phyloP scores from a whole-genome alignment of 1,284 basidiomycete species.

The Kwoniella shivajii region DNA sequence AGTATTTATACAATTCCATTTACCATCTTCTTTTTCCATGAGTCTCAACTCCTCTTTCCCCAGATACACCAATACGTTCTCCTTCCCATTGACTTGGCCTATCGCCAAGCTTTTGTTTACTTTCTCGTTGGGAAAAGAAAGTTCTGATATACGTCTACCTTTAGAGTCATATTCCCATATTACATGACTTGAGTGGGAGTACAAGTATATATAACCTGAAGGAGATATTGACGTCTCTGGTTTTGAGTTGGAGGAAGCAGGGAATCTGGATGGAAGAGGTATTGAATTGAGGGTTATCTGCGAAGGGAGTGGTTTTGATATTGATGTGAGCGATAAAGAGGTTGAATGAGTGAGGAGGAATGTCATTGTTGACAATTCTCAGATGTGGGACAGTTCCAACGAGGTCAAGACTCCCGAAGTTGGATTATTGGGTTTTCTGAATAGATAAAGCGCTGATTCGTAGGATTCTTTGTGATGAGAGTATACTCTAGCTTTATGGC shows the following conservation, averaged over 20 bases:
- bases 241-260: background rate
- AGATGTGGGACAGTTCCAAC: too few species aligned
- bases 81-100: background rate
- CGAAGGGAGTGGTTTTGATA: background rate
- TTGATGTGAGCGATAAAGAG: background rate
- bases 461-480: too few species aligned
- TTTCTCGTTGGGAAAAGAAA: background rate
- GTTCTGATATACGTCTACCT: conserved; percentile 6
- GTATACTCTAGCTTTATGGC: too few species aligned
- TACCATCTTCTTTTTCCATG: conserved; percentile 7
- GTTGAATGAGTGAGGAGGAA: conserved; percentile 4
- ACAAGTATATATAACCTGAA: conserved; percentile 8
- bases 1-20: conserved; percentile 6
- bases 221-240: conserved; percentile 2
- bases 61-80: background rate
- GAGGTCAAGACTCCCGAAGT: too few species aligned
- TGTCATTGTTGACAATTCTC: too few species aligned
- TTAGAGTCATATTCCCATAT: conserved; percentile 19
- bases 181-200: background rate
- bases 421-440: too few species aligned
- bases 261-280: conserved; percentile 11
- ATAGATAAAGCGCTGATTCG: too few species aligned
- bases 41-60: background rate
- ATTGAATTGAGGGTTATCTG: background rate
- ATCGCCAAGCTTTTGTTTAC: background rate